These are phyloP conservation scores for Entomortierella chlamydospora DNA, from an alignment of 192 early-diverging fungal species.

Conservation along the genomic window DNA sequence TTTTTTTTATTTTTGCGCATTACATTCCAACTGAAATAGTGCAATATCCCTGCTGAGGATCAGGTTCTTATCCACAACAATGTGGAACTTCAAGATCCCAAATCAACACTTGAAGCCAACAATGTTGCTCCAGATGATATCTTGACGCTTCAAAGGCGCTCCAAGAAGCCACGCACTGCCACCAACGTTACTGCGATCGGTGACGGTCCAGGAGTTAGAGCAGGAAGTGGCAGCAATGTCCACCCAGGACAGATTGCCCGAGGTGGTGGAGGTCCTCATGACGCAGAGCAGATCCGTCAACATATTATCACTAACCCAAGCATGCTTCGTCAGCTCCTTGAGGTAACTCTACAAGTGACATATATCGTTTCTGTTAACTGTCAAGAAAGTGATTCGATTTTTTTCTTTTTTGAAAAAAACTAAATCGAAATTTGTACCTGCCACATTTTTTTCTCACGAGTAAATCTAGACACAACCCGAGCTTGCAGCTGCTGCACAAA, in stretches of 20 bases:
- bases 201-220: conserved; percentile 1
- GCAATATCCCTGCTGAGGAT: conserved; percentile 68
- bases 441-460: too few species aligned
- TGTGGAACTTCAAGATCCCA: conserved; percentile 64
- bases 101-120: conserved; percentile 72
- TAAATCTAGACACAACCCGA: conserved; percentile 67
- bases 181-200: conserved; percentile 25
- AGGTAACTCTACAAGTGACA: conserved; percentile 38
- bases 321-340: conserved; percentile 67
- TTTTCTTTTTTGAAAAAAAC: too few species aligned
- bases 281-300: conserved; percentile 68
- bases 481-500: conserved; percentile 70
- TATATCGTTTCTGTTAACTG: neutral
- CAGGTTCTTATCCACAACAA: conserved; percentile 81
- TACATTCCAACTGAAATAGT: conserved; percentile 60
- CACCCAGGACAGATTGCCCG: conserved; percentile 31
- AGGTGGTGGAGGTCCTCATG: conserved; percentile 48
- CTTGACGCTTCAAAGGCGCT: conserved; percentile 66
- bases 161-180: conserved; percentile 44
- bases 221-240: conserved; percentile 8
- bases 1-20: neutral
- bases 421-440: too few species aligned
- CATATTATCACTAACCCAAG: conserved; percentile 70
- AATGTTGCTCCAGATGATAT: conserved; percentile 81
- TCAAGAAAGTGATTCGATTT: too few species aligned